Percentiles rank a stretch among this genome's conserved stretches.
Conservation (phyloP, 164 flowering plant genomes). For the Kingdonia uniflora region DNA sequence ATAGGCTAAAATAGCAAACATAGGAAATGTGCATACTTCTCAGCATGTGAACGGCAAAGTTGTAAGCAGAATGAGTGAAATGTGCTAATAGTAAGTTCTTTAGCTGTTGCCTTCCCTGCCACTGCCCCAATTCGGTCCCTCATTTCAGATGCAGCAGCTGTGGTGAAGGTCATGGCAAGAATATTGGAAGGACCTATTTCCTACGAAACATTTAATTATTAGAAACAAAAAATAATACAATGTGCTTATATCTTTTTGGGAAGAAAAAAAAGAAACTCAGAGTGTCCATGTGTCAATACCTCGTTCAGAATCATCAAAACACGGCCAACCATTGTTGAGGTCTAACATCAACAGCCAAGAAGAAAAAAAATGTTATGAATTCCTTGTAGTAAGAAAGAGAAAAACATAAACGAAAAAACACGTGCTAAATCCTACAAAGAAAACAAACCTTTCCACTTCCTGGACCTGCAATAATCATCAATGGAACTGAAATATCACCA, state of each 20-base stretch:
- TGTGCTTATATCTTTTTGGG: neutral
- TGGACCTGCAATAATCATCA: slow-evolving; percentile 95
- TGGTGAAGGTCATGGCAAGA: slow-evolving; percentile 97
- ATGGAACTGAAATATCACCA: slow-evolving; percentile 59
- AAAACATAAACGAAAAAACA: slow-evolving; percentile 1
- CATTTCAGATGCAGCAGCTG: slow-evolving; percentile 97
- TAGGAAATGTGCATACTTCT: slow-evolving; percentile 47
- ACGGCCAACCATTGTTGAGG: slow-evolving; percentile 98
- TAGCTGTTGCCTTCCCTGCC: slow-evolving; percentile 73
- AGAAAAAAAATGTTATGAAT: neutral
- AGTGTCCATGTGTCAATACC: slow-evolving; percentile 34
- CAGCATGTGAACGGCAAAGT: slow-evolving; percentile 89
- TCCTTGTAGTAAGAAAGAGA: neutral
- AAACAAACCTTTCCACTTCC: slow-evolving; percentile 90
- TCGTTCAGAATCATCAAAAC: slow-evolving; percentile 60
- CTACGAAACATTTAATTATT: slow-evolving; percentile 21
- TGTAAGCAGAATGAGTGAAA: slow-evolving; percentile 93
- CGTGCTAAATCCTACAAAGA: neutral
- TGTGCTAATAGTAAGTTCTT: slow-evolving; percentile 80
- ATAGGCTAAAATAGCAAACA: neutral
- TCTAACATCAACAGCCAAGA: slow-evolving; percentile 29
- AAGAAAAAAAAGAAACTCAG: neutral
- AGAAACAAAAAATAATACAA: slow-evolving; percentile 2
- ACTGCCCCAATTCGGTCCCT: slow-evolving; percentile 74
- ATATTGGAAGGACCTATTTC: slow-evolving; percentile 68